Percentiles rank a stretch among this genome's conserved stretches.
Evolutionary conservation across 495 filamentous ascomycete species (phyloP).

Genomic region (Penicillium coprophilum): DNA sequence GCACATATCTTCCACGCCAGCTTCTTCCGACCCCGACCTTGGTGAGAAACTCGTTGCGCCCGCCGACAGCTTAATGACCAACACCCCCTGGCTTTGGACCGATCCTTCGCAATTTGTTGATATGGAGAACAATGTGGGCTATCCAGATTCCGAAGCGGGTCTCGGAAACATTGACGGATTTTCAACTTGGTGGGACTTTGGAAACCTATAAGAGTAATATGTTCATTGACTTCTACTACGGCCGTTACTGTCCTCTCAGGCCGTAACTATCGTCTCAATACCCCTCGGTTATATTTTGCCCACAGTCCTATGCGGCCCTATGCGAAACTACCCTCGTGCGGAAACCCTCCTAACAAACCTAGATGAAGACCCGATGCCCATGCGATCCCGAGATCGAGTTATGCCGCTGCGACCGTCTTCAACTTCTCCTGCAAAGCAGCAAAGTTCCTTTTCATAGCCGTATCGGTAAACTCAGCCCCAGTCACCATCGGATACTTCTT

Average conservation of each 20-base stretch:
- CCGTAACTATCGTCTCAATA: constrained; percentile 12
- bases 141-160: constrained; percentile 33
- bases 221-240: constrained; percentile 27
- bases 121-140: constrained; percentile 39
- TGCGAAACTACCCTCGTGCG: constrained; percentile 8
- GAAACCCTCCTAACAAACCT: constrained; percentile 6
- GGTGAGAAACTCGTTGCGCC: constrained; percentile 40
- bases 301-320: constrained; percentile 3
- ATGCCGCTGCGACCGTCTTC: constrained; percentile 27
- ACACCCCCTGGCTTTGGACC: constrained; percentile 50
- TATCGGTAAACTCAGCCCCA: constrained; percentile 55
- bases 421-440: constrained; percentile 37
- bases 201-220: constrained; percentile 37
- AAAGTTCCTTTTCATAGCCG: constrained; percentile 61
- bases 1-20: constrained; percentile 23
- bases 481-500: constrained; percentile 63
- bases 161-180: constrained; percentile 39
- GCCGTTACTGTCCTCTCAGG: constrained; percentile 21
- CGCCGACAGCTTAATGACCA: constrained; percentile 46
- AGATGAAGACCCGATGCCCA: constrained; percentile 3
- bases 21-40: constrained; percentile 22
- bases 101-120: constrained; percentile 43
- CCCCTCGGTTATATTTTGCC: background rate
- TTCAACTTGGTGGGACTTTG: constrained; percentile 48
- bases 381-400: background rate